Evolutionary conservation across 495 filamentous ascomycete species (phyloP).

Genomic region (Xylaria bambusicola): DNA sequence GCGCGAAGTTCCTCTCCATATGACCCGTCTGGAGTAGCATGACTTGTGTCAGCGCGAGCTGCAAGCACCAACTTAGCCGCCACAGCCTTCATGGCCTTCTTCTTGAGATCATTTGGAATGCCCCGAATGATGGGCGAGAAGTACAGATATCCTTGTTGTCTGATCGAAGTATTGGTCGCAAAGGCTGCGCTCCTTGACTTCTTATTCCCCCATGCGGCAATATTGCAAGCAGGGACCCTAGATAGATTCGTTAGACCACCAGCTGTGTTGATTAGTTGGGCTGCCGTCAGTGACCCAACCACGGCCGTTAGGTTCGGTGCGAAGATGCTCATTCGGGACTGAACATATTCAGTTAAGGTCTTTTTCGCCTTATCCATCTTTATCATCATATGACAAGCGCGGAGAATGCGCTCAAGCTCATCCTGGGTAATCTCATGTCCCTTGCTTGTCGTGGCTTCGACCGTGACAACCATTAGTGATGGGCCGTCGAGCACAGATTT

Average conservation of each 20-base stretch:
- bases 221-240: slow-evolving; percentile 89
- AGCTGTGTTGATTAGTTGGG: slow-evolving; percentile 90
- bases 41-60: slow-evolving; percentile 85
- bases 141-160: slow-evolving; percentile 92
- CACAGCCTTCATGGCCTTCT: slow-evolving; percentile 94
- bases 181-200: slow-evolving; percentile 80
- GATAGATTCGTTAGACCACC: slow-evolving; percentile 87
- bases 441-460: slow-evolving; percentile 87
- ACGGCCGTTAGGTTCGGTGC: slow-evolving; percentile 93
- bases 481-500: slow-evolving; percentile 82
- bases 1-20: slow-evolving; percentile 81
- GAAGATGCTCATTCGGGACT: slow-evolving; percentile 94
- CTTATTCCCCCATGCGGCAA: slow-evolving; percentile 86
- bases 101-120: slow-evolving; percentile 83
- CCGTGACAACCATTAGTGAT: slow-evolving; percentile 91
- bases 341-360: slow-evolving; percentile 89
- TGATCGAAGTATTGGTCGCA: slow-evolving; percentile 89
- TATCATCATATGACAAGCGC: slow-evolving; percentile 84
- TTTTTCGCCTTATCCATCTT: slow-evolving; percentile 85
- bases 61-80: slow-evolving; percentile 91
- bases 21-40: slow-evolving; percentile 77
- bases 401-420: slow-evolving; percentile 72
- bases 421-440: slow-evolving; percentile 73
- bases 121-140: slow-evolving; percentile 82
- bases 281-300: slow-evolving; percentile 92